Evolutionary conservation across 2,329 filamentous ascomycete genomes (phyloP), one percentile per base, ranked within the genome.

Genomic region (Venturia carpophila): DNA sequence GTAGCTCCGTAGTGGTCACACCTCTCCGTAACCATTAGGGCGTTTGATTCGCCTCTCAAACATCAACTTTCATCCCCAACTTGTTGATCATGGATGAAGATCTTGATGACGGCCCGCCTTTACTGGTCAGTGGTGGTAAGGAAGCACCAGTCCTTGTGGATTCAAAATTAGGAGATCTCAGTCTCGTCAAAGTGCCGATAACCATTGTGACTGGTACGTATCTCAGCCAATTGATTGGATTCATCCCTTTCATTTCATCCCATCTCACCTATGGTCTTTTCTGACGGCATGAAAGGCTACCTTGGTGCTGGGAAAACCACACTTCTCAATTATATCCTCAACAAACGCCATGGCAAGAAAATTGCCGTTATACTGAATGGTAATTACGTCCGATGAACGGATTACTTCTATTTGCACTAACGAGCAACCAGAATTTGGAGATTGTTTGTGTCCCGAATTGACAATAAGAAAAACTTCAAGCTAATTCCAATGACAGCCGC

Each of bases 311-410:
- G 94, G 21, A 99, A 99, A 77, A 97, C 93, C 0, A 97, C 93
- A 0, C 78, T 97, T 39, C 80, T 99, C 66, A 97, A 99, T 75
- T 96, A 97, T 75, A 97, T 99, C 67, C 80, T 99, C 63, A 96
- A 89, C 37, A 92, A 92, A 66, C 88, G 93, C 67, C 94, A 99
- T 82, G 93, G 93, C 75, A 97, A 97, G 82, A 96, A 92, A 73
- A 94, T 99, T 75, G 94, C 94, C 13, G 94, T 99, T 17, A 97
- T 99, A 66, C 85, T 99, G 79, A 99, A 99, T 76, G 92, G 91
- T 64, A 27, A 39, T 21, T 17, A 30, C 11, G 7, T 15, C 17
- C 9, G 9, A 65, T 62, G 66, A 68, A 19, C 13, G n/a, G 9
- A 39, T n/a, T 24, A 5, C 15, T 41, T 10, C 66, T 15, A 45